These are phyloP conservation scores for Nicotiana undulata DNA, from an alignment of 257 asterid species.

Conservation along the genomic window DNA sequence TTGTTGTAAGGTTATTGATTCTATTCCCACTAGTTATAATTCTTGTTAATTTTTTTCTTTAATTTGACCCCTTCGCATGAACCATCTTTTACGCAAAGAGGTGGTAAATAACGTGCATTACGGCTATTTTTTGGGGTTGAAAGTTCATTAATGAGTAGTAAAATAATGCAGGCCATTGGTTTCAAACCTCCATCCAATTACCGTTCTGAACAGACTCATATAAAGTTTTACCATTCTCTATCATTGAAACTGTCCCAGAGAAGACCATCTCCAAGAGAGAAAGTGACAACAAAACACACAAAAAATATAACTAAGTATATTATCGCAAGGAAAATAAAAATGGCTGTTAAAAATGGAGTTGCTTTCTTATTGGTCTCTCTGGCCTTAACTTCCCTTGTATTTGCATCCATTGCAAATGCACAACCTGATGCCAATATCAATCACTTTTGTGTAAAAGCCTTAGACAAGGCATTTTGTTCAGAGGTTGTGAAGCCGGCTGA, in stretches of 20 bases:
- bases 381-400: neutral
- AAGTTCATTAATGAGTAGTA: neutral
- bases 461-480: neutral
- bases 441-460: neutral
- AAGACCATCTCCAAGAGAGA: neutral
- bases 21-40: too few species aligned
- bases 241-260: neutral
- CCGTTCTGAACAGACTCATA: neutral
- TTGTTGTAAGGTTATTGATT: too few species aligned
- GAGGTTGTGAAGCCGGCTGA: neutral
- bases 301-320: too few species aligned
- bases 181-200: neutral
- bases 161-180: neutral
- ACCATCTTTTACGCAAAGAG: neutral
- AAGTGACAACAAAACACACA: neutral
- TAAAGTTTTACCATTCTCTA: neutral
- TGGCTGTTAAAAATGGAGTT: neutral
- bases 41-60: too few species aligned
- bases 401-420: neutral
- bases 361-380: constrained; percentile 7
- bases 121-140: too few species aligned
- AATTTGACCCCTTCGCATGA: too few species aligned
- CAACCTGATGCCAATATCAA: neutral
- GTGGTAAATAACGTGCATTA: neutral
- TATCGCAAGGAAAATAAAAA: neutral